A percentile compares a stretch with the other conserved stretches of the same genome.
Conservation (phyloP, 169 alveolate species). For the Perkinsus olseni region DNA sequence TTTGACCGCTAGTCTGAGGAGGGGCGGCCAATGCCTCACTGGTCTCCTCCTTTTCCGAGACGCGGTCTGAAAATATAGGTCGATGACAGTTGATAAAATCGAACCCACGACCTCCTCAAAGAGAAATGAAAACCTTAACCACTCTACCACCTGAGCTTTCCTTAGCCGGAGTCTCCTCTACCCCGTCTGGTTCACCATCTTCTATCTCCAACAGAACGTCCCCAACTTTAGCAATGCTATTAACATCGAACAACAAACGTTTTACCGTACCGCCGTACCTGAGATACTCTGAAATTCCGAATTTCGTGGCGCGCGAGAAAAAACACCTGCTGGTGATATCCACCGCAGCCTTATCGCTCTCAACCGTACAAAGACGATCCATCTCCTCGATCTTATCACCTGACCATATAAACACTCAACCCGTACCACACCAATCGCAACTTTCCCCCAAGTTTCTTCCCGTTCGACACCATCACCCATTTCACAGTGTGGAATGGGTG, state of each 20-base stretch:
- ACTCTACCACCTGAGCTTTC: too few species aligned
- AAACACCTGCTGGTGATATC: slow-evolving; percentile 74
- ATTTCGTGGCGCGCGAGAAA: neutral
- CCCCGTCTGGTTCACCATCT: too few species aligned
- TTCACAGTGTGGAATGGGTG: neutral
- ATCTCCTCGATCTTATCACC: slow-evolving; percentile 84
- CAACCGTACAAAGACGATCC: slow-evolving; percentile 82
- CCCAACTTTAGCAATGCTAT: slow-evolving; percentile 44
- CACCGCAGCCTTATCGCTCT: slow-evolving; percentile 87
- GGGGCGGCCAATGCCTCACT: too few species aligned
- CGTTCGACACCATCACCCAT: too few species aligned
- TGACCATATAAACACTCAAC: neutral
- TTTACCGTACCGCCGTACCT: neutral
- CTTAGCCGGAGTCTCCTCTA: neutral
- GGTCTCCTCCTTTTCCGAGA: too few species aligned
- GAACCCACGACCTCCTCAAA: too few species aligned
- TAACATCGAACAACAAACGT: neutral
- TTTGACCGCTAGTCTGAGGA: neutral
- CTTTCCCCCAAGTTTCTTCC: too few species aligned
- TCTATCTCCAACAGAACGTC: slow-evolving; percentile 58
- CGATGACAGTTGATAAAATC: too few species aligned
- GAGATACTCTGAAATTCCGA: slow-evolving; percentile 45
- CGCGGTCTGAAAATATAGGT: too few species aligned
- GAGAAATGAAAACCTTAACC: too few species aligned
- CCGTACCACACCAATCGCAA: slow-evolving; percentile 29